These are phyloP conservation scores for Puccinia triticina DNA, from an alignment of 1,284 basidiomycete species.

Conservation along the genomic window DNA sequence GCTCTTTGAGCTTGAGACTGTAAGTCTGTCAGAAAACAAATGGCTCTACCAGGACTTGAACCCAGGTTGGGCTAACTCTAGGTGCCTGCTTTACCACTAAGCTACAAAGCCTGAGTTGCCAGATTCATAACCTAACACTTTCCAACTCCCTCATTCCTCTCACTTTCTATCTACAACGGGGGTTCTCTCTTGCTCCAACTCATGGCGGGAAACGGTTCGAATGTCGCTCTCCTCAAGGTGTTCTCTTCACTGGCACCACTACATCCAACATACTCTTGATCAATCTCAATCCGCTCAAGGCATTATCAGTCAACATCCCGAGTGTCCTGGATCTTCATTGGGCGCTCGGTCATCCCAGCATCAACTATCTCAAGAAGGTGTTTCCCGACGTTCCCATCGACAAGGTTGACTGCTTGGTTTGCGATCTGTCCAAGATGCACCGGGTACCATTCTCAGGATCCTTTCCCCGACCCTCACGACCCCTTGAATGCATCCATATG, in stretches of 20 bases:
- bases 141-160: background rate
- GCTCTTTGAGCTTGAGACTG: no score
- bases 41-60: no score
- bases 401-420: background rate
- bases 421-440: conserved; percentile 25
- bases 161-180: background rate
- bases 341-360: conserved; percentile 11
- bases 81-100: no score
- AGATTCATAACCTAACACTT: no score
- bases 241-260: background rate
- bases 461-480: background rate
- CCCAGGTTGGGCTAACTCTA: no score
- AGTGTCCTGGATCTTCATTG: background rate
- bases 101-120: no score
- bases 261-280: background rate
- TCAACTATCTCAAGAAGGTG: background rate
- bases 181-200: background rate
- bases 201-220: background rate
- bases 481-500: conserved; percentile 18
- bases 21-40: no score
- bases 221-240: background rate
- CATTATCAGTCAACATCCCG: no score
- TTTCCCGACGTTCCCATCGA: background rate
- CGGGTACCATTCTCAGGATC: background rate
- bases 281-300: background rate